Evolutionary conservation across 108 stramenopile genomes (phyloP), one percentile per base, ranked within the genome.

Genomic region (Fragilaria crotonensis): DNA sequence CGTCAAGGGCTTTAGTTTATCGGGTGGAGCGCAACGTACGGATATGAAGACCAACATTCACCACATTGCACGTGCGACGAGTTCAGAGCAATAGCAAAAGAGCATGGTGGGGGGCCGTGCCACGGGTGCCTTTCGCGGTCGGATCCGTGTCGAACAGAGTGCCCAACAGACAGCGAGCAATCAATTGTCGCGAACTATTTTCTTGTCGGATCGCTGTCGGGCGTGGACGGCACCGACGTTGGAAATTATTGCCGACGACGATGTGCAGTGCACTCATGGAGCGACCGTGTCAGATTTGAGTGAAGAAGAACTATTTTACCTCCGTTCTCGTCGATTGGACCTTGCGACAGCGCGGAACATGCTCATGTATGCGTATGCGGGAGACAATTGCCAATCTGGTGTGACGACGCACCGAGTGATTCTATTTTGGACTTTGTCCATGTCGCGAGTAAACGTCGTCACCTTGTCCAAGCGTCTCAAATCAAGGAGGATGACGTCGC

Each of bases 301-400:
- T n/a, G n/a, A 97, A 64, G 95, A 97, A 62, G 87, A 87, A 66
- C 63, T 95, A 46, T 97, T 97, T 63, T 97, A 95, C 68, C 75
- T 97, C 30, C 71, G 86, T 55, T 72, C 85, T 49, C 79, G 96
- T 28, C 93, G 94, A 2, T 54, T 97, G 27, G 91, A 87, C 66
- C 71, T 67, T 33, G 56, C 74, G 2, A 61, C 69, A 30, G 71
- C 90, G 20, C 55, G 90, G 52, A 90, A 86, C 55, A 48, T 95
- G 46, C 80, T 90, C 47, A 87, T 95, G 87, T 90, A 88, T 63
- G 89, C 85, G 1, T 95, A 91, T 76, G 85, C 83, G 33, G 83
- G 75, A 45, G 93, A 94, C n/a, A n/a, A n/a, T n/a, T n/a, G n/a
- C n/a, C n/a, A n/a, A n/a, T n/a, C n/a, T n/a, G n/a, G n/a, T n/a